A percentile compares a stretch with the other conserved stretches of the same genome.
Conservation (phyloP, 495 filamentous ascomycete species). For the Penicillium taxi region DNA sequence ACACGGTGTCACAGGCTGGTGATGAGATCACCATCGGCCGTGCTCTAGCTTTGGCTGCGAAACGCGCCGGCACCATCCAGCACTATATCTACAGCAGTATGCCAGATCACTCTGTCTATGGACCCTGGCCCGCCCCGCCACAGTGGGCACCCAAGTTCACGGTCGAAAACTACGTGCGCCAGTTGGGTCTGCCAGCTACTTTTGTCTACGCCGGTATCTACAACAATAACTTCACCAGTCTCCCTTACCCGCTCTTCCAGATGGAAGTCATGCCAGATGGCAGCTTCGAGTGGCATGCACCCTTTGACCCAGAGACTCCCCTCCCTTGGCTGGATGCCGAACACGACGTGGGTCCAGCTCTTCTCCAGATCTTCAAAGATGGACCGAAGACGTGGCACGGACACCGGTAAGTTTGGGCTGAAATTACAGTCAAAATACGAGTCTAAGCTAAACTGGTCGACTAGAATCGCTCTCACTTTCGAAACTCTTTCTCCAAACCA, state of each 20-base stretch:
- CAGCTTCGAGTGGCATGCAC: slow-evolving; percentile 87
- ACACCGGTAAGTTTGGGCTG: slow-evolving; percentile 52
- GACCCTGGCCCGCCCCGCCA: slow-evolving; percentile 76
- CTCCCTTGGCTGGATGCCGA: slow-evolving; percentile 97
- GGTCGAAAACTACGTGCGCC: slow-evolving; percentile 82
- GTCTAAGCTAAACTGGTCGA: neutral
- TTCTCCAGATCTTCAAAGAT: slow-evolving; percentile 94
- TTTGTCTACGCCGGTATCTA: slow-evolving; percentile 97
- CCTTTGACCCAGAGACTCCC: slow-evolving; percentile 79
- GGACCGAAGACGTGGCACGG: slow-evolving; percentile 77
- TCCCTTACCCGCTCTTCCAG: slow-evolving; percentile 87
- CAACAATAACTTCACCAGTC: slow-evolving; percentile 96
- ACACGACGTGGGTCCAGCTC: slow-evolving; percentile 90
- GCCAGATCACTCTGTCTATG: slow-evolving; percentile 78
- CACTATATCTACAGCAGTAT: slow-evolving; percentile 96
- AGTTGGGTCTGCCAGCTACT: slow-evolving; percentile 74
- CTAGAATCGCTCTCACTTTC: slow-evolving; percentile 87
- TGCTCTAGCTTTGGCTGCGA: slow-evolving; percentile 82
- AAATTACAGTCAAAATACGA: too few species aligned
- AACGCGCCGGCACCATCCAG: slow-evolving; percentile 63
- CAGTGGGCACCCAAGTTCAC: slow-evolving; percentile 89
- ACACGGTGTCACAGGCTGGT: slow-evolving; percentile 89
- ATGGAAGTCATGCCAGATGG: slow-evolving; percentile 80
- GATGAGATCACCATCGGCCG: slow-evolving; percentile 86
- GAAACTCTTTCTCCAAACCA: slow-evolving; percentile 77